These are phyloP conservation scores for Lineolata rhizophorae DNA, from an alignment of 495 filamentous ascomycete genomes.

Conservation along the genomic window DNA sequence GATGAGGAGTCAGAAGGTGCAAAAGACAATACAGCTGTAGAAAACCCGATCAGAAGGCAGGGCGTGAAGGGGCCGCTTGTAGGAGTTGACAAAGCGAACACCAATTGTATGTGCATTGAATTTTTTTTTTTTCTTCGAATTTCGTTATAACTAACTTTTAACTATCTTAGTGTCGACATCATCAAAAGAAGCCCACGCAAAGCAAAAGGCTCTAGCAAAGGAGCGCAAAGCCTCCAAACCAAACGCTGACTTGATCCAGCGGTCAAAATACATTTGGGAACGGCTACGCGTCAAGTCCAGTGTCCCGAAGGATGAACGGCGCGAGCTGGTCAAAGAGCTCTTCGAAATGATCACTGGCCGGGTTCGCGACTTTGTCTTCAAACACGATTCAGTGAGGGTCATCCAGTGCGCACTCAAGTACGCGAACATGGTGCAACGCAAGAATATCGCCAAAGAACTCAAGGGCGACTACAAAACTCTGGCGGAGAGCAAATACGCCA, in stretches of 20 bases:
- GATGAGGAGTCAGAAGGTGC: neutral
- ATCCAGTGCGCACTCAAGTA: slow-evolving; percentile 96
- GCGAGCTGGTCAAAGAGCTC: slow-evolving; percentile 67
- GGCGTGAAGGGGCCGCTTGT: neutral
- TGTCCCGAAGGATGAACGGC: slow-evolving; percentile 64
- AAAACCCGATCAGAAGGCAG: neutral
- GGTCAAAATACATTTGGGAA: slow-evolving; percentile 95
- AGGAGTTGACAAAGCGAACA: neutral
- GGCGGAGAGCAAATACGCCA: slow-evolving; percentile 85
- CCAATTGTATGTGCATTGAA: neutral
- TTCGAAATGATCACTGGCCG: slow-evolving; percentile 76
- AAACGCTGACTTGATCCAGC: slow-evolving; percentile 67
- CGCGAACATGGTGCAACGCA: slow-evolving; percentile 59
- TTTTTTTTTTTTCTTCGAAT: neutral
- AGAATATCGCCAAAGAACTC: slow-evolving; percentile 69
- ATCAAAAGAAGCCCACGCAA: slow-evolving; percentile 72
- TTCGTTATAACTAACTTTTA: neutral
- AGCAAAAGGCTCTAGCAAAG: slow-evolving; percentile 70
- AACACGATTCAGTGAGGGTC: slow-evolving; percentile 88
- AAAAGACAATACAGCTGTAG: too few species aligned
- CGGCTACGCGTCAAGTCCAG: slow-evolving; percentile 76
- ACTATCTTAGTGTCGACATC: slow-evolving; percentile 3
- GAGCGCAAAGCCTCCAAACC: slow-evolving; percentile 88
- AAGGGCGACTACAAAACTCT: slow-evolving; percentile 65
- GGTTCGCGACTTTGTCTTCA: slow-evolving; percentile 89